Evolutionary conservation across 2,329 filamentous ascomycete species (phyloP), one percentile per base, ranked within the genome.

Genomic region (Cordyceps fumosorosea): DNA sequence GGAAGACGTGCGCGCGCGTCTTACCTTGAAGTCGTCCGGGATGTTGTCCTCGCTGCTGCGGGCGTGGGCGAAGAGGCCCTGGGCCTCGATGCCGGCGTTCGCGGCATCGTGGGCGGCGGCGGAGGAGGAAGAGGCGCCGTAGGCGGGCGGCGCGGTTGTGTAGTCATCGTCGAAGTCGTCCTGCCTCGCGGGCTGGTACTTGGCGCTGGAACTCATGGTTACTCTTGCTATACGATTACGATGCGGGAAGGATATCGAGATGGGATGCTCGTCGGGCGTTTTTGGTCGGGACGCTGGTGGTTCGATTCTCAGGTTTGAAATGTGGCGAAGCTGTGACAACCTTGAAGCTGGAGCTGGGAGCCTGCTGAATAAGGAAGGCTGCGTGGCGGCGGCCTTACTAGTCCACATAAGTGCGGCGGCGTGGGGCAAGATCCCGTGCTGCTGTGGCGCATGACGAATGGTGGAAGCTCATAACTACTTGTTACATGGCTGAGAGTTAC

Each of bases 1-100:
- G 16, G 2, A 6, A 14, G 14, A 44, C n/a, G 18, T 44, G 40
- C 16, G 40, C 40, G 29, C 29, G 29, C 3, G 29, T 29, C 16
- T 4, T 68, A 90, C 89, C 84, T 97, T 98, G 86, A 98, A 98
- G 77, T 98, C 93, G 79, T 98, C 93, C 1, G 93, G 93, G 51
- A 98, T 74, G 71, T 97, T 96, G 77, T 97, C 93, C 72, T 93
- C 86, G 75, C 93, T 93, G 73, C 82, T 84, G 69, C 93, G 86
- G 57, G 91, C 52, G 51, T 82, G 85, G 54, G 86, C 88, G 65
- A 83, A 83, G 62, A 90, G 84, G 47, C 89, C 81, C 24, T 83
- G 78, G 14, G 77, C 77, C 64, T 78, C 75, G 65, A 83, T 81
- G 42, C 54, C 82, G 64, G 84, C 82, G 60, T 70, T 71, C 52